Percentiles rank a stretch among this genome's conserved stretches.
Evolutionary conservation across 2,329 filamentous ascomycete genomes (phyloP).

Genomic region (Colletotrichum liaoningense): DNA sequence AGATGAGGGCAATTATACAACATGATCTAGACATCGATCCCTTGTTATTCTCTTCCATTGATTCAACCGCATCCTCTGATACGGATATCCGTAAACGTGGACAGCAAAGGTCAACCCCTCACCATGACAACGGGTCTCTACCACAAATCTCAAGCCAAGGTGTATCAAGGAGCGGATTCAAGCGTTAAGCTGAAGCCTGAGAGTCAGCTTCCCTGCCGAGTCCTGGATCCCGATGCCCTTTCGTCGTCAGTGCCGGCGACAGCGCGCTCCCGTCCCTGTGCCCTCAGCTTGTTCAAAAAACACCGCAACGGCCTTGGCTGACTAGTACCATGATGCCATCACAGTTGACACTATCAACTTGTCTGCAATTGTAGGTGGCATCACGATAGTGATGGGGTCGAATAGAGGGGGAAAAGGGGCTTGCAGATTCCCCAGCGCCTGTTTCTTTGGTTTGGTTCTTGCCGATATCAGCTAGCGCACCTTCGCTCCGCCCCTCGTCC

Average conservation of each 20-base stretch:
- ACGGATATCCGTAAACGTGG: background rate
- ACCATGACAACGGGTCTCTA: background rate
- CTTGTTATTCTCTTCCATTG: background rate
- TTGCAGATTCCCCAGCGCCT: constrained; percentile 6
- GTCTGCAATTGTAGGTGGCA: background rate
- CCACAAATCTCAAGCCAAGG: background rate
- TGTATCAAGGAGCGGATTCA: background rate
- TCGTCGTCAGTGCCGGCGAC: background rate
- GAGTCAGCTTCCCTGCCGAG: background rate
- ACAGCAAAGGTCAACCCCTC: background rate
- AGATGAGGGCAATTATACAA: background rate
- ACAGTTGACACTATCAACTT: constrained; percentile 5
- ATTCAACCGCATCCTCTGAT: background rate
- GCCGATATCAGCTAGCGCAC: constrained; percentile 1
- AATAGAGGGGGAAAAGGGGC: constrained; percentile 10
- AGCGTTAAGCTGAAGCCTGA: background rate
- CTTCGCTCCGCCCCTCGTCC: background rate
- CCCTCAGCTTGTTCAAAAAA: background rate
- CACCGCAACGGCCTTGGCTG: constrained; percentile 28
- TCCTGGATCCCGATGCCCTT: background rate
- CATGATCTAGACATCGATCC: background rate
- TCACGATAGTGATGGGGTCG: background rate
- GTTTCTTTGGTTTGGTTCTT: background rate
- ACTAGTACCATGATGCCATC: background rate
- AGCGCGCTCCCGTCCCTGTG: background rate